These are phyloP conservation scores for Hevea brasiliensis DNA, from an alignment of 345 rosid species.

Conservation along the genomic window DNA sequence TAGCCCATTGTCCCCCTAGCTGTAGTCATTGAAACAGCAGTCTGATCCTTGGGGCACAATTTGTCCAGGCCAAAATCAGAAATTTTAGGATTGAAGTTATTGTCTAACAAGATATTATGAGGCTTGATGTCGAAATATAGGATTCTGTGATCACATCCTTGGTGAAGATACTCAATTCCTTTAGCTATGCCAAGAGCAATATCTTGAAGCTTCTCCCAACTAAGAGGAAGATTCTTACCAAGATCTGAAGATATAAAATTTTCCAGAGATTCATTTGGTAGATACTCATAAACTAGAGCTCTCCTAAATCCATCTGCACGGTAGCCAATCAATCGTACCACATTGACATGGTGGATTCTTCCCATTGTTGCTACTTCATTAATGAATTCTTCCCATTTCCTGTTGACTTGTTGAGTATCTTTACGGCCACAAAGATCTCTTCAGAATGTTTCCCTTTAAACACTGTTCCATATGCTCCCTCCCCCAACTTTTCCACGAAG, in stretches of 20 bases:
- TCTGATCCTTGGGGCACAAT: constrained; percentile 29
- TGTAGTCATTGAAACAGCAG: constrained; percentile 29
- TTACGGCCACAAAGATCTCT: constrained; percentile 31
- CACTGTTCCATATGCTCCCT: constrained; percentile 30
- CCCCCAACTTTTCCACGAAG: constrained; percentile 23
- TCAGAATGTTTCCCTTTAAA: constrained; percentile 26
- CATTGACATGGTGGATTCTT: constrained; percentile 26
- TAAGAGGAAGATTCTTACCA: background rate
- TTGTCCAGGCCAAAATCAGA: constrained; percentile 28
- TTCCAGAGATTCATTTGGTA: constrained; percentile 17
- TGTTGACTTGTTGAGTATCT: constrained; percentile 21
- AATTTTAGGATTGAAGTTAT: constrained; percentile 23
- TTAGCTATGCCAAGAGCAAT: constrained; percentile 26
- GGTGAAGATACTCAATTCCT: constrained; percentile 31
- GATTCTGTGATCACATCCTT: constrained; percentile 26
- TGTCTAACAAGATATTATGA: constrained; percentile 21
- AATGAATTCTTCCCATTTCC: constrained; percentile 28
- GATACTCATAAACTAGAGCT: constrained; percentile 26
- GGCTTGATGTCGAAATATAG: constrained; percentile 32
- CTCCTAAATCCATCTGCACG: constrained; percentile 31
- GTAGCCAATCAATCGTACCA: constrained; percentile 22
- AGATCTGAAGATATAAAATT: constrained; percentile 13
- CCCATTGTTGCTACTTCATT: constrained; percentile 33
- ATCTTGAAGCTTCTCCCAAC: constrained; percentile 23
- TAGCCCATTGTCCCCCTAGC: constrained; percentile 29